A percentile compares a stretch with the other conserved stretches of the same genome.
These are phyloP conservation scores for Plectosphaerella plurivora DNA, from an alignment of 2,329 filamentous ascomycete species.

Conservation along the genomic window DNA sequence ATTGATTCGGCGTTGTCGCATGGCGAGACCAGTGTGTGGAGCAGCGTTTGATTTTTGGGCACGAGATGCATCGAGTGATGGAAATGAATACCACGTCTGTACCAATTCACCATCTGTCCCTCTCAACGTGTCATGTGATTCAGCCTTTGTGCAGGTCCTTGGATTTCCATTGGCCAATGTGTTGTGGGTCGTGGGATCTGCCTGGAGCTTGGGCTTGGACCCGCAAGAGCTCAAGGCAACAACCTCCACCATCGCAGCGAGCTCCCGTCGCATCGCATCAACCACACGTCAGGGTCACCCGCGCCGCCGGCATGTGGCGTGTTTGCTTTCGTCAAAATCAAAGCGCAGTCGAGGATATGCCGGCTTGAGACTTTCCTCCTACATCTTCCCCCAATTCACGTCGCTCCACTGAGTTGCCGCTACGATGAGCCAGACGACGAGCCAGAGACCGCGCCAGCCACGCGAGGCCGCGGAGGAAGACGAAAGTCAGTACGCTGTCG, in stretches of 20 bases:
- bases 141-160: too few relatives aligned
- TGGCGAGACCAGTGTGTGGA: not conserved
- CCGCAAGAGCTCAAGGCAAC: conserved; percentile 1
- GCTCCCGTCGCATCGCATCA: not conserved
- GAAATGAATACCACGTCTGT: too few relatives aligned
- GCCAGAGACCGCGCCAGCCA: conserved; percentile 22
- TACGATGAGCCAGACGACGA: conserved; percentile 26
- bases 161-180: not conserved
- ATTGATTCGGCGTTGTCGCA: not conserved
- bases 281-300: too few relatives aligned
- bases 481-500: conserved; percentile 41
- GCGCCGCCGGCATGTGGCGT: too few relatives aligned
- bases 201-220: not conserved
- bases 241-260: not conserved
- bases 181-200: not conserved
- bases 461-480: conserved; percentile 44
- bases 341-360: not conserved
- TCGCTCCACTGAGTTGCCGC: not conserved
- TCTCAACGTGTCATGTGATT: not conserved
- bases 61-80: not conserved
- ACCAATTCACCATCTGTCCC: too few relatives aligned
- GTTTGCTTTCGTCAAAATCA: too few relatives aligned
- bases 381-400: not conserved
- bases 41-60: too few relatives aligned
- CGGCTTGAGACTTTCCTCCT: not conserved